Evolutionary conservation across 352 stramenopile species (phyloP), one percentile per base, ranked within the genome.

Genomic region (Plasmopara muralis): DNA sequence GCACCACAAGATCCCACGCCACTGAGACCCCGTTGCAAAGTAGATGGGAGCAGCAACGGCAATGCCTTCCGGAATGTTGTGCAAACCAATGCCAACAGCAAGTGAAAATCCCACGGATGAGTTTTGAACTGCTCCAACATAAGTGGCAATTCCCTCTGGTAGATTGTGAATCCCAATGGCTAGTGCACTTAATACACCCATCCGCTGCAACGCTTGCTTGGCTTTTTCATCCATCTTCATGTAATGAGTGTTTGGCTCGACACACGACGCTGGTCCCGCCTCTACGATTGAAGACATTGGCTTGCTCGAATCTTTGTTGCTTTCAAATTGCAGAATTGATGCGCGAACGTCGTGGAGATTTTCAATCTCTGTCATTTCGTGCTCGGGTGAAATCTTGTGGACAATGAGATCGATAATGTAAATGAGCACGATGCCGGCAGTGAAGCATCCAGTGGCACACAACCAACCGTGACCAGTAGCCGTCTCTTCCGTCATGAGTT

Each of bases 61-160:
- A 28, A 98, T 78, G 0, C 96, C 96, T 54, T 99, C 95, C 0
- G 95, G 91, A 48, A 99, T 97, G 60, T 99, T 99, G 72, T 99
- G 95, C 12, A 98, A 83, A 14, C 83, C 93, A 53, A 99, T 98
- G 30, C 88, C 94, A 30, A 98, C 73, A 7, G 95, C 94, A 8
- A 98, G 72, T 5, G 93, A 88, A 34, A 84, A 60, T 28, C 95
- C 95, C 6, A 99, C 85, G 2, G 64, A 77, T 1, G 91, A 87
- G 62, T 98, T 89, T 8, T 94, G 59, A 9, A 98, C 57, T 0
- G 90, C 78, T 0, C 85, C 88, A 29, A 97, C 89, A 63, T 97
- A 98, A 3, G 94, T 98, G 15, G 92, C 93, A 14, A 98, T 85
- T 28, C 93, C 93, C 60, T 98, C 94, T 0, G 95, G 95, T 38